Conservation (phyloP, 140 eudicot species). For the Oenanthe javanica region DNA sequence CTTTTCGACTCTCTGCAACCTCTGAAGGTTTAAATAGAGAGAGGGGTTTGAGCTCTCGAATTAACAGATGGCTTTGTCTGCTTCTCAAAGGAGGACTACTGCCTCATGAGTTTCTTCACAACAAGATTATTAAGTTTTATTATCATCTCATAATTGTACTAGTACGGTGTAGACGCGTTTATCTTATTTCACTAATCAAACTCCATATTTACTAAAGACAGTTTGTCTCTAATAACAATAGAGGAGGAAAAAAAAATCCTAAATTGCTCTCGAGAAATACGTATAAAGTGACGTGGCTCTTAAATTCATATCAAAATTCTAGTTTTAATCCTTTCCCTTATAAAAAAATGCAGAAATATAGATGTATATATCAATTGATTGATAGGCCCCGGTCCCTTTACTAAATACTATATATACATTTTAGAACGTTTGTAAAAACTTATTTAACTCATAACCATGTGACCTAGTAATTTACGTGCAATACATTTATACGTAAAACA, state of each 20-base stretch:
- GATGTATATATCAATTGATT: too few relatives aligned
- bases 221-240: too few relatives aligned
- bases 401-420: too few relatives aligned
- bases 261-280: too few relatives aligned
- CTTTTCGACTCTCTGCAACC: constrained; percentile 21
- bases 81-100: constrained; percentile 40
- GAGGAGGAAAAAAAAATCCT: too few relatives aligned
- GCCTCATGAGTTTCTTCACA: constrained; percentile 25
- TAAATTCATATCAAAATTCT: too few relatives aligned
- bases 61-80: constrained; percentile 32
- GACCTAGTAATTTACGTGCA: background rate
- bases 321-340: too few relatives aligned
- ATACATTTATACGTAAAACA: background rate
- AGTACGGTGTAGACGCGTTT: background rate
- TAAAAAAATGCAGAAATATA: too few relatives aligned
- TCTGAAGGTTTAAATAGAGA: constrained; percentile 22
- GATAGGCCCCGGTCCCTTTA: too few relatives aligned
- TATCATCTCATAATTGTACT: background rate
- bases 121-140: constrained; percentile 8
- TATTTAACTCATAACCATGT: background rate
- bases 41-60: constrained; percentile 20
- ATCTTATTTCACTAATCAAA: background rate
- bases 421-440: background rate
- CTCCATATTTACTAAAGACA: background rate
- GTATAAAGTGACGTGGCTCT: too few relatives aligned